phyloP scores from a whole-genome alignment of 2,329 filamentous ascomycete genomes.

The Xylariaceae sp. region DNA sequence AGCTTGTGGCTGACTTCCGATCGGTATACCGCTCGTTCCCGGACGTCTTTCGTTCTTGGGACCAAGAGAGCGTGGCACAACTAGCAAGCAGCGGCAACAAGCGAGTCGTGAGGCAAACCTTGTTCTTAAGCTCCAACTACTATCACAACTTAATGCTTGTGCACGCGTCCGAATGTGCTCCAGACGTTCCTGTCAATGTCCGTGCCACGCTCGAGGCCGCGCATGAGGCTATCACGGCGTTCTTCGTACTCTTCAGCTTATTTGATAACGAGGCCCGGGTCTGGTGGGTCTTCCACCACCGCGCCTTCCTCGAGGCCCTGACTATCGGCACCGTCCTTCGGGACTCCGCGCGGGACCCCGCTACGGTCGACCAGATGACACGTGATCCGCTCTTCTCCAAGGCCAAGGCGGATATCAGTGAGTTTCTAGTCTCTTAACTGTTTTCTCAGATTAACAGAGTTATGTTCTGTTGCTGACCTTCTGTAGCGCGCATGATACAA shows the following conservation, averaged over 20 bases:
- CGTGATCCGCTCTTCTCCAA: constrained; percentile 58
- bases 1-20: constrained; percentile 66
- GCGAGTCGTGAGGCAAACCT: constrained; percentile 66
- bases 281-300: constrained; percentile 83
- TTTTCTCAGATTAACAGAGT: not conserved
- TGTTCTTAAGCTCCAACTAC: constrained; percentile 79
- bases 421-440: constrained; percentile 27
- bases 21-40: constrained; percentile 71
- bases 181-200: constrained; percentile 62
- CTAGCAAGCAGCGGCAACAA: constrained; percentile 58
- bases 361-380: constrained; percentile 41
- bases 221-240: constrained; percentile 68
- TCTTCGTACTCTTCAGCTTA: constrained; percentile 68
- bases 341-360: constrained; percentile 45
- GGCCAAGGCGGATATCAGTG: constrained; percentile 58
- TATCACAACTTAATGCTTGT: constrained; percentile 80
- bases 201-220: constrained; percentile 70
- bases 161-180: constrained; percentile 64
- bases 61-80: constrained; percentile 54
- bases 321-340: constrained; percentile 61
- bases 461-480: too few relatives aligned
- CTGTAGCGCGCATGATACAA: constrained; percentile 57
- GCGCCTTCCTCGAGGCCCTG: constrained; percentile 72
- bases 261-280: constrained; percentile 70
- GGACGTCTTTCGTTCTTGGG: constrained; percentile 64